Percentiles rank a stretch among this genome's conserved stretches.
Conservation (phyloP, 345 rosid species). For the Ceriops decandra region DNA sequence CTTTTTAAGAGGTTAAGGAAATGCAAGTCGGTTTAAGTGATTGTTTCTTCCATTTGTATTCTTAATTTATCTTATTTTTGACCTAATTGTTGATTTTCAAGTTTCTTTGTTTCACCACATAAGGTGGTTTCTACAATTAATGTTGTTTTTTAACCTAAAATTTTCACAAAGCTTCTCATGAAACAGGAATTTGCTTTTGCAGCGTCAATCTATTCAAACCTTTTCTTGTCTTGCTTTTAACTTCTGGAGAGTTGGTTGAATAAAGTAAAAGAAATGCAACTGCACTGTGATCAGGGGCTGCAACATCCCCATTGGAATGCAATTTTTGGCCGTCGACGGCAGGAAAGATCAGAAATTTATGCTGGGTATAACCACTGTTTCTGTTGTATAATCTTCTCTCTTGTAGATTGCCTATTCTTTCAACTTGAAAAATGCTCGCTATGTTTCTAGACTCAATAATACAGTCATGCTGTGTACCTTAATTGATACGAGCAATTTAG, state of each 20-base stretch:
- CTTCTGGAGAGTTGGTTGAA: slow-evolving; percentile 67
- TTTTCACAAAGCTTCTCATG: background rate
- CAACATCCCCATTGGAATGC: slow-evolving; percentile 42
- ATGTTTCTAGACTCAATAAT: no score
- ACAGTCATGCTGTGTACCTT: no score
- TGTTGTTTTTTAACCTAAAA: no score
- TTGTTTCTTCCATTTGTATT: background rate
- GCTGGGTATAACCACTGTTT: background rate
- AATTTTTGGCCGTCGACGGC: slow-evolving; percentile 39
- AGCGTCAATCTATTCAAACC: background rate
- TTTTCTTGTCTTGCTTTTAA: slow-evolving; percentile 1
- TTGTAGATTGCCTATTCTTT: no score
- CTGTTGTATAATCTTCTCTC: no score
- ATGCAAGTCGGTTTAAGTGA: background rate
- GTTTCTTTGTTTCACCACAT: no score
- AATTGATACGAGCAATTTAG: no score
- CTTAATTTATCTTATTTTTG: no score
- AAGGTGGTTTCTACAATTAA: no score
- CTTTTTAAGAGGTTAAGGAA: background rate
- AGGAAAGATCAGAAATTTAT: slow-evolving; percentile 14
- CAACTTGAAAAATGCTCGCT: no score
- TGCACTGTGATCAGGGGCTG: slow-evolving; percentile 73
- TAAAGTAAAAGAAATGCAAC: slow-evolving; percentile 76
- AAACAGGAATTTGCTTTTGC: background rate
- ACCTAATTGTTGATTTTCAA: no score